Percentiles rank a stretch among this genome's conserved stretches.
Evolutionary conservation across 345 rosid species (phyloP).

Genomic region (Firmiana major): DNA sequence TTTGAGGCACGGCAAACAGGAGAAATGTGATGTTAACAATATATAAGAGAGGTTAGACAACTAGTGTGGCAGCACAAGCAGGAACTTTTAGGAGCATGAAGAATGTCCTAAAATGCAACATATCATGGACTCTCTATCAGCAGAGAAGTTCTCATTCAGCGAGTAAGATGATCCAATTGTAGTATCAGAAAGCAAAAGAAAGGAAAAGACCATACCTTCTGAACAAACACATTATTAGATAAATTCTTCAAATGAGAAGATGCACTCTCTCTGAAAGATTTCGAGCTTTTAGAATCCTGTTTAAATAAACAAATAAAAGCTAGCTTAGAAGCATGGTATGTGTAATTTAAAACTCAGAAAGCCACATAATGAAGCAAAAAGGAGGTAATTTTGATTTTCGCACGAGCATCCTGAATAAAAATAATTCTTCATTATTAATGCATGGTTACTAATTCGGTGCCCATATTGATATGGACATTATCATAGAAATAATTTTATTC

Average conservation of each 20-base stretch:
- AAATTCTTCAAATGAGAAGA: conserved; percentile 31
- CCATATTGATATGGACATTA: not conserved
- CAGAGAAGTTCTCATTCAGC: not conserved
- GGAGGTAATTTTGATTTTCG: not conserved
- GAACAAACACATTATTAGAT: conserved; percentile 43
- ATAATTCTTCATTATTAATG: not conserved
- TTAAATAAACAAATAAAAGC: not conserved
- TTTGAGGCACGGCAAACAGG: no score
- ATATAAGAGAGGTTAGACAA: not conserved
- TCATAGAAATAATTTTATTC: not conserved
- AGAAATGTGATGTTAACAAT: not conserved
- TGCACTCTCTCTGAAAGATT: conserved; percentile 26
- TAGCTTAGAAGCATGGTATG: conserved; percentile 3
- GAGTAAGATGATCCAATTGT: not conserved
- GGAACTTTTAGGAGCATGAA: not conserved
- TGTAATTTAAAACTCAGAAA: not conserved
- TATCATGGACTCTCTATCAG: not conserved
- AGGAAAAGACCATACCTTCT: conserved; percentile 42
- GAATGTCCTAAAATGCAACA: not conserved
- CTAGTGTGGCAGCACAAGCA: not conserved
- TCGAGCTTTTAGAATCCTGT: conserved; percentile 40
- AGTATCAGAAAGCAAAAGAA: not conserved
- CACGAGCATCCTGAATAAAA: not conserved
- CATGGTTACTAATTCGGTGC: not conserved
- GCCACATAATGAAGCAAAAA: not conserved